Conservation (phyloP, 768 basidiomycete species). For the Ramaria rubella region DNA sequence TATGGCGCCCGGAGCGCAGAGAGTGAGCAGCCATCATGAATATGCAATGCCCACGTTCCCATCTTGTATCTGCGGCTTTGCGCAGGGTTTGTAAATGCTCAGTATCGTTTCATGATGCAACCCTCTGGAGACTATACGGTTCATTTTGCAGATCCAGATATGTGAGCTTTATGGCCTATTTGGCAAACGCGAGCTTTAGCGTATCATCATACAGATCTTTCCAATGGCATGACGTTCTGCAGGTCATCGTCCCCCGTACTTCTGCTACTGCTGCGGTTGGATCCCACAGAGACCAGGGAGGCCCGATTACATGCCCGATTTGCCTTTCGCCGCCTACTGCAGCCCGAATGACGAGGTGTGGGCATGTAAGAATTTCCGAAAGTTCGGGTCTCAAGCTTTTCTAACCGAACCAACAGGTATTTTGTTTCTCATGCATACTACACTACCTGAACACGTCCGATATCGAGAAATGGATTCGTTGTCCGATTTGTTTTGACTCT, state of each 20-base stretch:
- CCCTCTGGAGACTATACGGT: constrained; percentile 89
- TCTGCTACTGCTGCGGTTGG: constrained; percentile 65
- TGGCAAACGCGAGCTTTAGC: constrained; percentile 6
- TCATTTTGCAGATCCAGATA: constrained; percentile 96
- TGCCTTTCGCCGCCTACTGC: constrained; percentile 88
- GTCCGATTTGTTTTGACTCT: constrained; percentile 95
- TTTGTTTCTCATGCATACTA: constrained; percentile 90
- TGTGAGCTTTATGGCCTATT: constrained; percentile 46
- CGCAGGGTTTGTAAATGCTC: constrained; percentile 92
- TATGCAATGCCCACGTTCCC: constrained; percentile 11
- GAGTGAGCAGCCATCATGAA: constrained; percentile 49
- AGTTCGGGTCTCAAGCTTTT: constrained; percentile 2
- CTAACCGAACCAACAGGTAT: constrained; percentile 49
- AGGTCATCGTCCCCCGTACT: constrained; percentile 85
- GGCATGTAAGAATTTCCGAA: constrained; percentile 66
- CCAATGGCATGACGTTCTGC: constrained; percentile 93
- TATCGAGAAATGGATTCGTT: constrained; percentile 77
- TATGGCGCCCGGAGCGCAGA: constrained; percentile 85
- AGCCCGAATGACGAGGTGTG: constrained; percentile 94
- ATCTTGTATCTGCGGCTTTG: constrained; percentile 11
- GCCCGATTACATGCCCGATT: constrained; percentile 81
- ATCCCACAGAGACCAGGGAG: constrained; percentile 44
- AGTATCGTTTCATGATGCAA: constrained; percentile 93
- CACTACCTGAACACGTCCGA: constrained; percentile 84
- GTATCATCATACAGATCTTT: constrained; percentile 60